phyloP scores from a whole-genome alignment of 441 rosid species.

The Adansonia madagascariensis region DNA sequence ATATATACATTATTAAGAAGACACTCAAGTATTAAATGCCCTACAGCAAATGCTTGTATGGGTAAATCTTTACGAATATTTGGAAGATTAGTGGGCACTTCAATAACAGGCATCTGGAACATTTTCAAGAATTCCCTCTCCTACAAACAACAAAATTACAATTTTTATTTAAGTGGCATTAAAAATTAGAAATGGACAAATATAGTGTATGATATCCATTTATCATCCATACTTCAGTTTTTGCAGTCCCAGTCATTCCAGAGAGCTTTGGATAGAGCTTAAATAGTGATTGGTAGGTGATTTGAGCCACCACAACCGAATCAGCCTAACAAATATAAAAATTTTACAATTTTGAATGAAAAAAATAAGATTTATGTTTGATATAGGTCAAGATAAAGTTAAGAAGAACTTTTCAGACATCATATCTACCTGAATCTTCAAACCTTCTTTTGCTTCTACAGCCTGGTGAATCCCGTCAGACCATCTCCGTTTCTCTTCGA shows the following conservation, averaged over 20 bases:
- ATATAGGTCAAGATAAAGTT: slow-evolving; percentile 26
- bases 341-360: slow-evolving; percentile 23
- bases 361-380: slow-evolving; percentile 21
- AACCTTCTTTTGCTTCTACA: slow-evolving; percentile 97
- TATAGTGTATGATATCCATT: slow-evolving; percentile 21
- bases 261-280: slow-evolving; percentile 97
- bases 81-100: slow-evolving; percentile 92
- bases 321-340: slow-evolving; percentile 61
- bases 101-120: slow-evolving; percentile 92
- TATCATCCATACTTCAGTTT: slow-evolving; percentile 76
- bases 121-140: slow-evolving; percentile 95
- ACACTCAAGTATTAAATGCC: slow-evolving; percentile 31
- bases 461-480: slow-evolving; percentile 97
- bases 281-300: slow-evolving; percentile 94
- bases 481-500: slow-evolving; percentile 98
- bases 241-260: slow-evolving; percentile 99
- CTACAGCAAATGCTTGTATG: slow-evolving; percentile 92
- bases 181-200: slow-evolving; percentile 15
- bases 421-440: slow-evolving; percentile 73
- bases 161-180: slow-evolving; percentile 18
- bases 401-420: slow-evolving; percentile 27
- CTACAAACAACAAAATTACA: slow-evolving; percentile 46
- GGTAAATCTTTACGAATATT: slow-evolving; percentile 93
- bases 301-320: slow-evolving; percentile 96
- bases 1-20: slow-evolving; percentile 13